Evolutionary conservation across 2,329 filamentous ascomycete species (phyloP).

Genomic region (Pseudocercospora crystallina): DNA sequence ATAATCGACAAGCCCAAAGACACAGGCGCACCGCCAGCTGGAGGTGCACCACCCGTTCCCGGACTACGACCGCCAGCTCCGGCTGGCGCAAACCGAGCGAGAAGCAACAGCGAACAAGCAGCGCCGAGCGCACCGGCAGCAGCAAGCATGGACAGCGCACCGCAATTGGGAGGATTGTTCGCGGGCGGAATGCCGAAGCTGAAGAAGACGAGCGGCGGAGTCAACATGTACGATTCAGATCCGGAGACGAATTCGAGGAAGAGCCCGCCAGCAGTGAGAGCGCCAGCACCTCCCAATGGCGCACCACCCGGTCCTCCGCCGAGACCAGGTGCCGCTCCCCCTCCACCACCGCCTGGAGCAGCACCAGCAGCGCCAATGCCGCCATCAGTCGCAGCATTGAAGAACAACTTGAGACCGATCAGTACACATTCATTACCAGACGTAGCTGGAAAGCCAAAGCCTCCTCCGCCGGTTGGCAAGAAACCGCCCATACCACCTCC

Average conservation of each 20-base stretch:
- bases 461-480: constrained; percentile 76
- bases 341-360: constrained; percentile 52
- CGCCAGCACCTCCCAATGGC: constrained; percentile 27
- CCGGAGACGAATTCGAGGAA: constrained; percentile 59
- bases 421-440: constrained; percentile 58
- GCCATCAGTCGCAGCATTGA: constrained; percentile 48
- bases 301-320: constrained; percentile 32
- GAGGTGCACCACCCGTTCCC: constrained; percentile 80
- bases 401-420: constrained; percentile 54
- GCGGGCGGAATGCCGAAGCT: constrained; percentile 94
- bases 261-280: constrained; percentile 53
- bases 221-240: constrained; percentile 66
- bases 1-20: constrained; percentile 58
- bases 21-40: constrained; percentile 59
- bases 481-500: constrained; percentile 64
- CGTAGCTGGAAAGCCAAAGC: constrained; percentile 57
- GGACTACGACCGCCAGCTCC: constrained; percentile 71
- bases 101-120: constrained; percentile 78
- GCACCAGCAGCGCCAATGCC: constrained; percentile 50
- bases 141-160: constrained; percentile 60
- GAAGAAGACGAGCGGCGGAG: constrained; percentile 72
- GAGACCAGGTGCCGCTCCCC: constrained; percentile 49
- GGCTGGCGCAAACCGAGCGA: constrained; percentile 59
- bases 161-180: constrained; percentile 84
- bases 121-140: constrained; percentile 41